Conservation (phyloP, 345 rosid genomes). For the Erysimum cheiranthoides region DNA sequence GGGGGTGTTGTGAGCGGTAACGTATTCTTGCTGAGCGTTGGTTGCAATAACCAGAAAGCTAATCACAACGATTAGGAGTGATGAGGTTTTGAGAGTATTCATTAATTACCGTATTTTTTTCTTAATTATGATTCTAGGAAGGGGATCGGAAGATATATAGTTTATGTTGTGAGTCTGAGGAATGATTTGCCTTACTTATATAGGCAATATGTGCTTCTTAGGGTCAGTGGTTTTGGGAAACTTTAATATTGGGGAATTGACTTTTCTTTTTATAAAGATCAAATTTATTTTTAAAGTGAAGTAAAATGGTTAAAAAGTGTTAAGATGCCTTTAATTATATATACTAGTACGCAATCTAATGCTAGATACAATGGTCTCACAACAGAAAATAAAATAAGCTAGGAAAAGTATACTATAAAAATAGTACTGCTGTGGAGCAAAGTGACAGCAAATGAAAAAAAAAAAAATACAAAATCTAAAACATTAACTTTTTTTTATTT, state of each 20-base stretch:
- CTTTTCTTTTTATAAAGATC: conserved; percentile 9
- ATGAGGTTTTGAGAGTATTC: conserved; percentile 19
- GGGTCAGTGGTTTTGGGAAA: conserved; percentile 20
- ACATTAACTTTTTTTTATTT: too few relatives aligned
- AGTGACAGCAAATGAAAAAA: not conserved
- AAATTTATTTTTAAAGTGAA: not conserved
- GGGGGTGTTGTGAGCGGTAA: conserved; percentile 56
- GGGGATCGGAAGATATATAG: not conserved
- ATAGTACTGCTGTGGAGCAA: not conserved
- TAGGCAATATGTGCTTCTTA: conserved; percentile 1
- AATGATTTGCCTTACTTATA: conserved; percentile 16
- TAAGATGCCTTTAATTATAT: not conserved
- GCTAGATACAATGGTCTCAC: conserved; percentile 5
- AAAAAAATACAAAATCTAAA: not conserved
- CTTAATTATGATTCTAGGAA: not conserved
- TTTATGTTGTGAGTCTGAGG: conserved; percentile 6
- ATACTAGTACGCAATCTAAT: conserved; percentile 7
- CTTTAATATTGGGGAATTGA: conserved; percentile 31
- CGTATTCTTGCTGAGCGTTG: conserved; percentile 51
- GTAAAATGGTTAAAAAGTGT: conserved; percentile 4
- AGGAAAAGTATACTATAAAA: not conserved
- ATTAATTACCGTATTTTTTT: not conserved
- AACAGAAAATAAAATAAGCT: not conserved
- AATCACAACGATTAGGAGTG: conserved; percentile 20
- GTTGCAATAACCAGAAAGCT: conserved; percentile 27